Evolutionary conservation across 2,329 filamentous ascomycete genomes (phyloP), one percentile per base, ranked within the genome.

Genomic region (Rutstroemia sp.): DNA sequence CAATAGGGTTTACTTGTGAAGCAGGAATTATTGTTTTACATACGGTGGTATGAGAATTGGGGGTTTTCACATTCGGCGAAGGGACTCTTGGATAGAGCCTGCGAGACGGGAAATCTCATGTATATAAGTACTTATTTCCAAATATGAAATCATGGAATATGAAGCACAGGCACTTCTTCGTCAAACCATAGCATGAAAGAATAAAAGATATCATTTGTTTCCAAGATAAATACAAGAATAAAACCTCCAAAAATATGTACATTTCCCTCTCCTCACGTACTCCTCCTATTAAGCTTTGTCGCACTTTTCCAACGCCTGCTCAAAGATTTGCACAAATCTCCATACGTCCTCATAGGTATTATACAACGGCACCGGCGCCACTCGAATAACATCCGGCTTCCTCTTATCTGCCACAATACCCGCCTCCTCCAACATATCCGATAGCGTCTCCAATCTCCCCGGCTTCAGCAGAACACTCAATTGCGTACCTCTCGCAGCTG

Each of bases 351-450:
- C 76, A 68, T 88, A 95, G 0, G 80, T 83, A 66, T 92, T 92
- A 72, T 95, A 96, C 62, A 96, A 70, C 8, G 91, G 90, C 44
- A 88, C 86, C 1, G 92, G 91, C 2, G 91, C 89, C 1, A 95
- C 83, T 1, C 91, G 77, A 51, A 96, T 85, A 16, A 96, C 91
- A 68, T 92, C 85, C 1, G 92, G 91, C 70, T 88, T 89, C 58
- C 91, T 77, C 77, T 94, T 88, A 68, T 96, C 91, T 39, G 88
- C 83, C 1, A 95, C 80, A 2, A 94, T 83, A 1, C 86, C 88
- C 1, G 81, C 78, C 12, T 81, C 77, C 63, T 88, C 82, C 27
- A 96, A 70, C 27, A 77, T 77, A 45, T 75, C 73, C 58, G 83
- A 78, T 2, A 95, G 82, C 6, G 68, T 68, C n/a, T 92, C 88